A percentile compares a stretch with the other conserved stretches of the same genome.
These are phyloP conservation scores for Schoenoplectus triqueter DNA, from an alignment of 202 grass and related monocot genomes.

Conservation along the genomic window DNA sequence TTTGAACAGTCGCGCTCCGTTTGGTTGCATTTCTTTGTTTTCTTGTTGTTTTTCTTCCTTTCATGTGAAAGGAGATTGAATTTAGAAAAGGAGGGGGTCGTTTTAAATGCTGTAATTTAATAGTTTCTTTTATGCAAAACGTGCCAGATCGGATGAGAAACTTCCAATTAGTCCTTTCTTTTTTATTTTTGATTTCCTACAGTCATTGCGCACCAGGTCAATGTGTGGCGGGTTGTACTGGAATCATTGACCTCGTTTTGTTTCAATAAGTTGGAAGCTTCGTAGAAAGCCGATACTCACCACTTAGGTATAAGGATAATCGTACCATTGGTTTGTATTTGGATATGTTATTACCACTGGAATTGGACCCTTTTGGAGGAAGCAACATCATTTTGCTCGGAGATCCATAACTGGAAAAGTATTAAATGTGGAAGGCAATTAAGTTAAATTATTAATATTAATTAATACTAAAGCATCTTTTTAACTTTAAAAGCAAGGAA, in stretches of 20 bases:
- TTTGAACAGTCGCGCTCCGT: slow-evolving; percentile 18
- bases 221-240: neutral
- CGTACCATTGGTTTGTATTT: neutral
- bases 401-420: neutral
- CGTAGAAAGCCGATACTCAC: neutral
- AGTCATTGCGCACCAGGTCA: neutral
- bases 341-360: neutral
- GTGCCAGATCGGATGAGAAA: slow-evolving; percentile 36
- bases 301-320: neutral
- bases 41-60: neutral
- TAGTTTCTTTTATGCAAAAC: slow-evolving; percentile 19
- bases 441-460: neutral
- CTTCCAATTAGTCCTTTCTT: slow-evolving; percentile 5
- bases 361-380: slow-evolving; percentile 14
- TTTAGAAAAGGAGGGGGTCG: neutral
- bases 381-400: slow-evolving; percentile 5
- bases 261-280: neutral
- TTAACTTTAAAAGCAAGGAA: neutral
- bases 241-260: neutral
- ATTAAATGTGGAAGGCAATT: neutral
- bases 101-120: slow-evolving; percentile 24
- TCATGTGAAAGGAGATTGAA: slow-evolving; percentile 6
- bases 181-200: neutral
- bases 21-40: slow-evolving; percentile 19
- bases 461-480: slow-evolving; percentile 17